These are phyloP conservation scores for Globisporangium acanthophoron DNA, from an alignment of 352 stramenopile genomes.

Conservation along the genomic window DNA sequence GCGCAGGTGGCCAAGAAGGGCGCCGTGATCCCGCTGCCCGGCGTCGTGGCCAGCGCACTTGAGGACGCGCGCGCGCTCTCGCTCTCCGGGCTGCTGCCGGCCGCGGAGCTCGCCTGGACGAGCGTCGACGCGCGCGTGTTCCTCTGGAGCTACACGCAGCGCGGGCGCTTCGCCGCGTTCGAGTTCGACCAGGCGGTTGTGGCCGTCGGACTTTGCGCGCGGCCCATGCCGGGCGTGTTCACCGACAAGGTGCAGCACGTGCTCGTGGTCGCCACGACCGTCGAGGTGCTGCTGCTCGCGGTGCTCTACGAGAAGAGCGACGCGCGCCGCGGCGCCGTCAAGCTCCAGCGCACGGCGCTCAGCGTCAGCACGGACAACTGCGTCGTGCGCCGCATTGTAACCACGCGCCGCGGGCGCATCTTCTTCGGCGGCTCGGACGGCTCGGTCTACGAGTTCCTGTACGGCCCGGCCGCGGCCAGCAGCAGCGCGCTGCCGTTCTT, in stretches of 20 bases:
- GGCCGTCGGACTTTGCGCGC: slow-evolving; percentile 83
- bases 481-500: slow-evolving; percentile 29
- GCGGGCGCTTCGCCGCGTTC: slow-evolving; percentile 82
- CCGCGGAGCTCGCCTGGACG: slow-evolving; percentile 92
- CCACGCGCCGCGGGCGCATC: slow-evolving; percentile 85
- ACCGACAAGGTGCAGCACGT: slow-evolving; percentile 91
- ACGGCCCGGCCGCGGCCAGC: slow-evolving; percentile 38
- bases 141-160: slow-evolving; percentile 91
- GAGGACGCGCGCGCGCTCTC: slow-evolving; percentile 65
- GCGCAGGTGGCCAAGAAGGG: slow-evolving; percentile 77
- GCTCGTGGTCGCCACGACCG: slow-evolving; percentile 93
- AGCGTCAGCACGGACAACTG: slow-evolving; percentile 92
- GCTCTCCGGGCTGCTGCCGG: slow-evolving; percentile 90
- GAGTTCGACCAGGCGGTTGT: slow-evolving; percentile 91
- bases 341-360: slow-evolving; percentile 84
- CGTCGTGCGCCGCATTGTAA: slow-evolving; percentile 88
- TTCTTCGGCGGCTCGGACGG: slow-evolving; percentile 97
- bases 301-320: slow-evolving; percentile 74
- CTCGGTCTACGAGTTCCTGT: slow-evolving; percentile 92
- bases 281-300: slow-evolving; percentile 92
- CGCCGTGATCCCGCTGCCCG: slow-evolving; percentile 54
- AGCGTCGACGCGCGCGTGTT: slow-evolving; percentile 93
- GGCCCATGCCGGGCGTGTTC: slow-evolving; percentile 90
- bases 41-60: slow-evolving; percentile 60
- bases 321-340: slow-evolving; percentile 19